phyloP scores from a whole-genome alignment of 192 early-diverging fungal species.

The Backusella psychrophila region DNA sequence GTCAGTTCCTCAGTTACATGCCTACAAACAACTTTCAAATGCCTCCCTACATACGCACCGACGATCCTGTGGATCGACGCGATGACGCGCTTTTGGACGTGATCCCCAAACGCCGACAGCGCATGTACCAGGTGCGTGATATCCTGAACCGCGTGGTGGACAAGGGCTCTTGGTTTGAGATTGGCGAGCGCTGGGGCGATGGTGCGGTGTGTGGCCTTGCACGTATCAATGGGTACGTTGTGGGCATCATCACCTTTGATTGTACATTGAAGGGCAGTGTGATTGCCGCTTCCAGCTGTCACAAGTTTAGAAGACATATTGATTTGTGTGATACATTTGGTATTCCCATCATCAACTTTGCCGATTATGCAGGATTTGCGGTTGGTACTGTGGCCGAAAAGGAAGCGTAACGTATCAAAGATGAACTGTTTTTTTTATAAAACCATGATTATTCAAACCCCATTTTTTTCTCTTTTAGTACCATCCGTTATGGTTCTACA shows the following conservation, averaged over 20 bases:
- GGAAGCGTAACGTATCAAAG: slow-evolving; percentile 28
- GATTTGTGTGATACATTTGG: slow-evolving; percentile 39
- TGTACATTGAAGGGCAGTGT: slow-evolving; percentile 29
- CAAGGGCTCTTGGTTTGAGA: slow-evolving; percentile 33
- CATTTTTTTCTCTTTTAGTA: slow-evolving; percentile 6
- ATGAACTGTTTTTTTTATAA: too few species aligned
- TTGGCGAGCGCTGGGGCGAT: slow-evolving; percentile 37
- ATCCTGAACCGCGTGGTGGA: slow-evolving; percentile 29
- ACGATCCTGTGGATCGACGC: slow-evolving; percentile 18
- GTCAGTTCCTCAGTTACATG: slow-evolving; percentile 24
- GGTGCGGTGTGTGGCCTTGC: slow-evolving; percentile 34
- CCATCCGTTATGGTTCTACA: slow-evolving; percentile 36
- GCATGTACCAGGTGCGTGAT: slow-evolving; percentile 34
- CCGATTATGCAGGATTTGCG: slow-evolving; percentile 38
- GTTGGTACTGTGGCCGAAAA: slow-evolving; percentile 35
- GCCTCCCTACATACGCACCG: slow-evolving; percentile 1
- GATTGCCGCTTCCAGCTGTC: slow-evolving; percentile 22
- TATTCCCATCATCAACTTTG: slow-evolving; percentile 35
- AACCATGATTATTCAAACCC: too few species aligned
- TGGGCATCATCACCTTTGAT: slow-evolving; percentile 35
- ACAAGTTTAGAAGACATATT: slow-evolving; percentile 36
- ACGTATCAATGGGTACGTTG: slow-evolving; percentile 25
- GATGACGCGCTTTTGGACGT: slow-evolving; percentile 22
- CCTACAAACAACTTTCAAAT: slow-evolving; percentile 18
- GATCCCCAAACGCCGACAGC: slow-evolving; percentile 30